Conservation (phyloP, 106 monocot species). For the Dendrobium chrysotoxum region DNA sequence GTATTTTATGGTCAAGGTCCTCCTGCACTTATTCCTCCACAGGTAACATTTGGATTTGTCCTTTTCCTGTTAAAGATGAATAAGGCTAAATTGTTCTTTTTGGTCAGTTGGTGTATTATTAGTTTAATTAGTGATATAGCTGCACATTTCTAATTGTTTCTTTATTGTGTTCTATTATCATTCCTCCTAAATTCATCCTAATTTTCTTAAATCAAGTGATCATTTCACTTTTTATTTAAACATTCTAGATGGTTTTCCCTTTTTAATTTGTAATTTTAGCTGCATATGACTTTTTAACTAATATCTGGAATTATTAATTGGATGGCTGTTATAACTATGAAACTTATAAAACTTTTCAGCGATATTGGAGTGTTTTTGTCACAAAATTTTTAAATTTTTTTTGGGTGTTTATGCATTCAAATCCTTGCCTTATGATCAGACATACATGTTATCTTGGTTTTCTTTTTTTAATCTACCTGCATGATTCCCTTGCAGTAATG, state of each 20-base stretch:
- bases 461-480: no score
- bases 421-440: no score
- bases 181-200: background rate
- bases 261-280: background rate
- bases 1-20: slow-evolving; percentile 89
- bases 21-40: slow-evolving; percentile 66
- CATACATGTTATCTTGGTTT: no score
- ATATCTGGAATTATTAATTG: no score
- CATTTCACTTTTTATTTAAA: background rate
- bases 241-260: background rate
- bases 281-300: background rate
- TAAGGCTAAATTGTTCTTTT: background rate
- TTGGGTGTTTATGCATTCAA: no score
- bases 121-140: background rate
- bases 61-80: background rate
- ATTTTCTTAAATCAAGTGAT: background rate
- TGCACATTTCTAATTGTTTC: background rate
- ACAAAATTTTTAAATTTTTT: no score
- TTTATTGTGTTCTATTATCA: background rate
- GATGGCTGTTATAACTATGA: no score
- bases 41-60: slow-evolving; percentile 28
- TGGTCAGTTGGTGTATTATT: background rate
- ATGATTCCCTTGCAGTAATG: no score
- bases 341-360: no score
- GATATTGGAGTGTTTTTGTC: no score